phyloP scores from a whole-genome alignment of 1,139 yeast species.

The Kurtzmaniella quercitrusa region DNA sequence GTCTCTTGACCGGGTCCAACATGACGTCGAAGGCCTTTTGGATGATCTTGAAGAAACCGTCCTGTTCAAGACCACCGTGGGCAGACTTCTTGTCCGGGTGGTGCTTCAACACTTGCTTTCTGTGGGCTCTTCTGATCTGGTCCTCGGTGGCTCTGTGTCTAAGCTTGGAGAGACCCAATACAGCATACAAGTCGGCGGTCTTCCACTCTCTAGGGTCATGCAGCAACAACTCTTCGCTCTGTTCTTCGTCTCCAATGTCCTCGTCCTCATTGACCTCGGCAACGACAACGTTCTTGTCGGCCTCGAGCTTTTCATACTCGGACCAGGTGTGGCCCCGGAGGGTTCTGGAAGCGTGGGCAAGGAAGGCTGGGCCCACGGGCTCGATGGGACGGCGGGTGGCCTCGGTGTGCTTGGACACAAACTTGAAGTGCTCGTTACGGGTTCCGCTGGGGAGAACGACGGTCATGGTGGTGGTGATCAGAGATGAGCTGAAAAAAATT shows the following conservation, averaged over 20 bases:
- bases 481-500: background rate
- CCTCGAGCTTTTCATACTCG: conserved; percentile 91
- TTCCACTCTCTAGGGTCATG: conserved; percentile 99
- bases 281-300: conserved; percentile 76
- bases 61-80: conserved; percentile 80
- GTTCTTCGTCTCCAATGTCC: conserved; percentile 71
- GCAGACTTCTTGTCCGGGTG: conserved; percentile 98
- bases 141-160: conserved; percentile 90
- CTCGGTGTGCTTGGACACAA: conserved; percentile 50
- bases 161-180: conserved; percentile 86
- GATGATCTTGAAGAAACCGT: conserved; percentile 96
- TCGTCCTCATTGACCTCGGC: conserved; percentile 70
- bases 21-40: conserved; percentile 94
- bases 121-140: conserved; percentile 94
- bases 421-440: conserved; percentile 49
- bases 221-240: conserved; percentile 72
- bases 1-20: conserved; percentile 81
- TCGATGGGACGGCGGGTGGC: conserved; percentile 85
- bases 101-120: conserved; percentile 93
- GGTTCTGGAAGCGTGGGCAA: conserved; percentile 96
- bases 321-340: conserved; percentile 98
- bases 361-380: conserved; percentile 93
- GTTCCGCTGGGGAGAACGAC: conserved; percentile 38
- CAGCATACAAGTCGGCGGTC: conserved; percentile 92
- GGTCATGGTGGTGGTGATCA: conserved; percentile 18